Evolutionary conservation across 2,329 filamentous ascomycete genomes (phyloP), one percentile per base, ranked within the genome.

Genomic region (Epichloe coenophiala): DNA sequence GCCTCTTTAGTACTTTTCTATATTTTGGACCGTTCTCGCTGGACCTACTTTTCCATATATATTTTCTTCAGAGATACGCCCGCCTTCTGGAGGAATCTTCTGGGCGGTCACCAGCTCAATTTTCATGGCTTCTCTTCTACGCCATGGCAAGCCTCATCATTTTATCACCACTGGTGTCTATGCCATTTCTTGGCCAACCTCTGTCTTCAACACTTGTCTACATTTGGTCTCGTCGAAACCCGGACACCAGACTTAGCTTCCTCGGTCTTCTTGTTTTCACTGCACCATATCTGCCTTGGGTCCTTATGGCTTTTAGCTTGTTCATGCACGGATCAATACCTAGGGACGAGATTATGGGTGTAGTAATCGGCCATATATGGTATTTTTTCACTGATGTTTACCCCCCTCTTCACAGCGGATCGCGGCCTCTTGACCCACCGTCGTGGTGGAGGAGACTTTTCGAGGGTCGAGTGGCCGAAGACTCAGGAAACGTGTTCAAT

Each of bases 321-420:
- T 76, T 95, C n/a, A 77, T 97, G 64, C 89, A 97, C 64, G 88
- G 88, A 6, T 85, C 78, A 5, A 76, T 97, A 41, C 93, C 93
- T 4, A 95, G 94, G 68, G 93, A 97, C 65, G 93, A 98, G 72
- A 85, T 98, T 55, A 88, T 94, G 71, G 93, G 93, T 4, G 88
- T 96, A 15, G 81, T 93, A 9, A 90, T 97, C 39, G 93, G 93
- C 9, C 93, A 98, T 68, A 77, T 97, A 40, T 97, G 90, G 85
- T 98, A 97, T 68, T 98, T 96, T 96, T 96, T 97, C 68, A 87
- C 83, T 53, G 93, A 98, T 65, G 90, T 98, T 15, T 98, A 95
- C 67, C 93, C 93, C 86, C 86, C 89, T 3, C 77, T 96, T 42
- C 87, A 96, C 68, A 82, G 85, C 55, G 88, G 88, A 17, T 83